phyloP scores from a whole-genome alignment of 768 basidiomycete genomes.

The Lentinus tigrinus region DNA sequence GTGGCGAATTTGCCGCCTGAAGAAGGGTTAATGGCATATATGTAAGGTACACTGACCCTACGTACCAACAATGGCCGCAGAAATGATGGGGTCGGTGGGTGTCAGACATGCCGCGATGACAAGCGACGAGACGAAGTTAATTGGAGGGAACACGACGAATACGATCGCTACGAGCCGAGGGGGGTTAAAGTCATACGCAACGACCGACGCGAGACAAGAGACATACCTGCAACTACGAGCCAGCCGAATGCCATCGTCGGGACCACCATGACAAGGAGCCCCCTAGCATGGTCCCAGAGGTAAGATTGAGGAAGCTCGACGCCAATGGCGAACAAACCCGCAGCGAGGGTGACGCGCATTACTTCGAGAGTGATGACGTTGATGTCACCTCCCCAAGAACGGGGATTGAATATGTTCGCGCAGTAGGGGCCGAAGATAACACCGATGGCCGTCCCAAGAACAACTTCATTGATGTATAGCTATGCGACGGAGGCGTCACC shows the following conservation, averaged over 20 bases:
- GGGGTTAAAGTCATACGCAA: not conserved
- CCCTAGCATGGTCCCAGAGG: slow-evolving; percentile 74
- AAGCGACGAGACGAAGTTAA: slow-evolving; percentile 73
- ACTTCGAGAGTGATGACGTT: slow-evolving; percentile 80
- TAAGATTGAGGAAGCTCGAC: slow-evolving; percentile 89
- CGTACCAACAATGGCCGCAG: slow-evolving; percentile 73
- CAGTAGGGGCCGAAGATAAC: slow-evolving; percentile 71
- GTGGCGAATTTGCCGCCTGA: slow-evolving; percentile 70
- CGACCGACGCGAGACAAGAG: not conserved
- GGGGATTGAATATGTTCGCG: slow-evolving; percentile 72
- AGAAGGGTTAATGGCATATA: not conserved
- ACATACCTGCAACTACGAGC: slow-evolving; percentile 69
- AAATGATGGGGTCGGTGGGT: slow-evolving; percentile 93
- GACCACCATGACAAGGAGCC: slow-evolving; percentile 67
- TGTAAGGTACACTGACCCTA: not conserved
- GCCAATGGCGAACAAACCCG: slow-evolving; percentile 92
- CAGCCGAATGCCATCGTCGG: slow-evolving; percentile 87
- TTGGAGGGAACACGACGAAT: slow-evolving; percentile 64
- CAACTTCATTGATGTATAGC: slow-evolving; percentile 91
- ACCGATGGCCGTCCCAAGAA: slow-evolving; percentile 78
- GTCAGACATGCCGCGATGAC: slow-evolving; percentile 89
- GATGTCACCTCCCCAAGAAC: slow-evolving; percentile 59
- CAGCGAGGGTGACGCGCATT: slow-evolving; percentile 85
- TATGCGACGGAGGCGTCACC: slow-evolving; percentile 25
- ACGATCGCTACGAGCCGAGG: slow-evolving; percentile 51